phyloP scores from a whole-genome alignment of 768 basidiomycete species.

The Mycena latifolia region DNA sequence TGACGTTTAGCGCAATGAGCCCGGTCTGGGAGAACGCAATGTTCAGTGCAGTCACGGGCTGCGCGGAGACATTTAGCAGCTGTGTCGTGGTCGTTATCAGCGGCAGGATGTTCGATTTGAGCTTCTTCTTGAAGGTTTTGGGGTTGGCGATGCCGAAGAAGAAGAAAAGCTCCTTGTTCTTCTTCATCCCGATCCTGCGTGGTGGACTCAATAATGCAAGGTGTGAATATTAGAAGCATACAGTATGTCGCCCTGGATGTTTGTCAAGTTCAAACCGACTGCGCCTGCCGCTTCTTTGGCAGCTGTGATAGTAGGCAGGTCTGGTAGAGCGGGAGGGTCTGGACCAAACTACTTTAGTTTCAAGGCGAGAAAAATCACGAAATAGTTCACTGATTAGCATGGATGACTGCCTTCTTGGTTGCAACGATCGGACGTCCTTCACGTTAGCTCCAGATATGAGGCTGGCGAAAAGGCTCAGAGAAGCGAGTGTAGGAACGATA shows the following conservation, averaged over 20 bases:
- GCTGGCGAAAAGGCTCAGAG: not conserved
- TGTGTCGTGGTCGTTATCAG: conserved; percentile 36
- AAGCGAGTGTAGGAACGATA: conserved; percentile 1
- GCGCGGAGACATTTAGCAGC: conserved; percentile 18
- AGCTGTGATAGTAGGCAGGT: not conserved
- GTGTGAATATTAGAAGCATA: conserved; percentile 13
- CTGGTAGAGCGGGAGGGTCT: conserved; percentile 6
- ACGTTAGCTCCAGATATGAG: not conserved
- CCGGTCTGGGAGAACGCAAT: conserved; percentile 41
- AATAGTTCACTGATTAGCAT: conserved; percentile 9
- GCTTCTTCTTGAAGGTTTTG: conserved; percentile 34
- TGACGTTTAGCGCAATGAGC: conserved; percentile 28
- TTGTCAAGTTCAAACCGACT: conserved; percentile 27
- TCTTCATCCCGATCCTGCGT: conserved; percentile 39
- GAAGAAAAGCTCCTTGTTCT: conserved; percentile 40
- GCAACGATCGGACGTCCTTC: not conserved
- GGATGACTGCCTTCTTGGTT: conserved; percentile 1
- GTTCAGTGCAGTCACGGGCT: conserved; percentile 37
- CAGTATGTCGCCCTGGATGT: conserved; percentile 41
- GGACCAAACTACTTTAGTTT: not conserved
- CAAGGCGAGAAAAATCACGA: not conserved
- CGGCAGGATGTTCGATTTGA: conserved; percentile 23
- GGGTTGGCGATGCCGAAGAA: conserved; percentile 39
- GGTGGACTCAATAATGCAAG: no score
- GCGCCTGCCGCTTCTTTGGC: not conserved